phyloP scores from a whole-genome alignment of 495 filamentous ascomycete genomes.

The Glonium stellatum region DNA sequence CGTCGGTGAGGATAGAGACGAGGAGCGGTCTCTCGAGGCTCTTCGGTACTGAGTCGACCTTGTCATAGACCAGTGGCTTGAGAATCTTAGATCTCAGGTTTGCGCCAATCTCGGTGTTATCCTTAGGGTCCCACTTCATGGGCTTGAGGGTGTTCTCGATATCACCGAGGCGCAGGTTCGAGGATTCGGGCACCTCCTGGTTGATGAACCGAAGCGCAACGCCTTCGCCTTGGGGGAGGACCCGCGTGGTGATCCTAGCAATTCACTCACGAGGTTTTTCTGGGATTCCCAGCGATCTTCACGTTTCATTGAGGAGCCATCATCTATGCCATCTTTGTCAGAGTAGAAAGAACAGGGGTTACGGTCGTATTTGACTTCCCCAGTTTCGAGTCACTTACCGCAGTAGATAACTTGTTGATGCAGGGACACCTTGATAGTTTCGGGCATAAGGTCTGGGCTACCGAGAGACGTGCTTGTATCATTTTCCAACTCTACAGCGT shows the following conservation, averaged over 20 bases:
- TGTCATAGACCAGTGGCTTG: constrained; percentile 11
- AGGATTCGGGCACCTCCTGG: not conserved
- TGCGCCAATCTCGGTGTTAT: constrained; percentile 18
- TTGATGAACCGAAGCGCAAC: constrained; percentile 24
- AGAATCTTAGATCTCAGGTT: constrained; percentile 1
- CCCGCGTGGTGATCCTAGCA: constrained; percentile 10
- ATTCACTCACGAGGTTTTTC: constrained; percentile 15
- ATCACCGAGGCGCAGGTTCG: constrained; percentile 4
- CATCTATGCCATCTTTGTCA: not conserved
- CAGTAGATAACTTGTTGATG: constrained; percentile 25
- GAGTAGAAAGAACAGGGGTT: no score
- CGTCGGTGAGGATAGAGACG: not conserved
- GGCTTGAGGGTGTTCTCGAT: not conserved
- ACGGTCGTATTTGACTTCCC: no score
- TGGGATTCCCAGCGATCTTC: constrained; percentile 20
- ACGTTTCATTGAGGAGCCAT: no score
- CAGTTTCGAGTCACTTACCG: no score
- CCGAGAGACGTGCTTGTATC: not conserved
- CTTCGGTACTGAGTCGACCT: not conserved
- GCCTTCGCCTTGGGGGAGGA: constrained; percentile 21
- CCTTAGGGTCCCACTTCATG: constrained; percentile 2
- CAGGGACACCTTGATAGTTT: constrained; percentile 17
- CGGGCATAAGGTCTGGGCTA: constrained; percentile 13
- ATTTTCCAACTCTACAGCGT: not conserved
- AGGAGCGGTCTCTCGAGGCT: not conserved